Evolutionary conservation across 768 basidiomycete genomes (phyloP), one percentile per base, ranked within the genome.

Genomic region (Albatrellus ellisii): DNA sequence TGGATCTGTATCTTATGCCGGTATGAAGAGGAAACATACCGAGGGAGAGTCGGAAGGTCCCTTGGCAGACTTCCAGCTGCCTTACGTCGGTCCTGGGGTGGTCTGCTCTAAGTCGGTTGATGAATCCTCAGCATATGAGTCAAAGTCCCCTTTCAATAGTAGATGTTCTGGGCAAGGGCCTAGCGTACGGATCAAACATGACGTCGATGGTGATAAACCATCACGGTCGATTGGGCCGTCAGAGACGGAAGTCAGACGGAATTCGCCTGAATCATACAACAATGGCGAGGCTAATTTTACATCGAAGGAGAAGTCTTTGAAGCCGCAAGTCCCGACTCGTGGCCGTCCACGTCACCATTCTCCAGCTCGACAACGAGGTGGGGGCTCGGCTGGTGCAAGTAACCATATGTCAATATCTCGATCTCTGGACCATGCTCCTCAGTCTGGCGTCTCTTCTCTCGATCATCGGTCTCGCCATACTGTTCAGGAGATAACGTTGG

Each of bases 21-120:
- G 68, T 26, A 54, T 51, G 47, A 72, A 72, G 56, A 53, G 70
- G 38, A 72, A 72, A 48, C 63, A 59, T 7, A 56, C 56, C 15
- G 65, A 69, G 40, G 54, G 60, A 17, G 57, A 67, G 61, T 31
- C 44, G 26, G 38, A 39, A 37, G 21, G 46, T 37, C 41, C 42
- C 26, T 39, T 35, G 15, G 51, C 53, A 8, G 59, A 57, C 36
- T 69, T 71, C 45, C 61, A 63, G 36, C 50, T 70, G 9, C 70
- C 68, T 6, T 71, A 64, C 45, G 65, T 68, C 21, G 58, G 62
- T 8, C 52, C 54, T 0, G 59, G 62, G 2, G 63, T 65, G 29
- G 50, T 48, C 29, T 59, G 26, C 17, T 20, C 17, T 14, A 26
- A 29, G 10, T 14, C 37, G 11, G 14, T 18, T 4, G 15, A n/a